These are phyloP conservation scores for Calonectria fujianensis DNA, from an alignment of 2,329 filamentous ascomycete species.

Conservation along the genomic window DNA sequence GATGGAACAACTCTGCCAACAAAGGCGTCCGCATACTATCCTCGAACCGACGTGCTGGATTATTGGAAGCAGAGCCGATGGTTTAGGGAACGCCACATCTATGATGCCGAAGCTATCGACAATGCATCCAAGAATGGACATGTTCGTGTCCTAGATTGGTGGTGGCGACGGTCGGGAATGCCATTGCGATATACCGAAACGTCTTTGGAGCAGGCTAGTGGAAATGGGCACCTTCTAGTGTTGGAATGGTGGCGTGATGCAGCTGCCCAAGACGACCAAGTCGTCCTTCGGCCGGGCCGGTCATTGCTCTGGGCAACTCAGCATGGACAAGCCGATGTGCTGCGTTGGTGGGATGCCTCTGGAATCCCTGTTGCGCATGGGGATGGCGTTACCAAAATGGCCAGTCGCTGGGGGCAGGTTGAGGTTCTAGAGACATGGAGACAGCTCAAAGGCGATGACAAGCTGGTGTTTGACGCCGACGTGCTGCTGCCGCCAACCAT, in stretches of 20 bases:
- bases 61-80: conserved; percentile 92
- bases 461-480: conserved; percentile 86
- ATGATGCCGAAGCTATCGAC: conserved; percentile 89
- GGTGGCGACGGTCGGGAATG: conserved; percentile 86
- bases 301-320: conserved; percentile 90
- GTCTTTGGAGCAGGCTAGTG: conserved; percentile 90
- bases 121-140: conserved; percentile 91
- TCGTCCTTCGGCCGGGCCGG: conserved; percentile 86
- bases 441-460: conserved; percentile 77
- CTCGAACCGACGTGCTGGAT: conserved; percentile 87
- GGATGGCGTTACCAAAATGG: conserved; percentile 88
- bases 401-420: conserved; percentile 89
- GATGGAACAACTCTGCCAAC: conserved; percentile 90
- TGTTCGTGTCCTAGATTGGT: conserved; percentile 91
- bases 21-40: conserved; percentile 91
- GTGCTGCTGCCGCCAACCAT: conserved; percentile 91
- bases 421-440: conserved; percentile 90
- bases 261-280: conserved; percentile 73
- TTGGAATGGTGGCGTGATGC: conserved; percentile 95
- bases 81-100: conserved; percentile 87
- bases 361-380: conserved; percentile 87
- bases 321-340: conserved; percentile 83
- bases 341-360: conserved; percentile 92
- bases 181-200: conserved; percentile 90
- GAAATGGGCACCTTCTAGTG: conserved; percentile 88